phyloP scores from a whole-genome alignment of 106 monocot genomes.

The Gastrodia elata region DNA sequence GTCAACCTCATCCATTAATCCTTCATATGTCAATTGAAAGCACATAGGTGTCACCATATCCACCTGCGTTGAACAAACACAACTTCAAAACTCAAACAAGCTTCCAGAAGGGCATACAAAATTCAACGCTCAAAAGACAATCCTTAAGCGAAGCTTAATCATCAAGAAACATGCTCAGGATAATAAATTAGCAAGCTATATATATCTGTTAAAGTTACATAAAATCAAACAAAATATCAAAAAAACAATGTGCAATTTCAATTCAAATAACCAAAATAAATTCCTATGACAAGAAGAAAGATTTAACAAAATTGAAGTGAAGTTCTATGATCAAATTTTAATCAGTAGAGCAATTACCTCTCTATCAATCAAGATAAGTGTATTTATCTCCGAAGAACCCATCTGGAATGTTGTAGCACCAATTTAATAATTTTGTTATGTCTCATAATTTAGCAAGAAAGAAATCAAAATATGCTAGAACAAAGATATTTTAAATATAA shows the following conservation, averaged over 20 bases:
- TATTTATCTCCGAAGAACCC: slow-evolving; percentile 84
- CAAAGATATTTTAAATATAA: not conserved
- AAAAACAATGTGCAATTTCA: not conserved
- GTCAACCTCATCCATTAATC: slow-evolving; percentile 90
- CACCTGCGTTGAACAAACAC: slow-evolving; percentile 39
- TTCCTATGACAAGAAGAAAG: not conserved
- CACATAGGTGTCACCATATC: slow-evolving; percentile 99
- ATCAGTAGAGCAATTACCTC: slow-evolving; percentile 47
- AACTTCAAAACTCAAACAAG: not conserved
- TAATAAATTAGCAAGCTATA: not conserved
- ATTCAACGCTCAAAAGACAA: not conserved
- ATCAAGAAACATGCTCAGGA: not conserved
- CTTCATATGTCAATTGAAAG: slow-evolving; percentile 93
- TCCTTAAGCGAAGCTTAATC: not conserved
- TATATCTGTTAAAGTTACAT: not conserved
- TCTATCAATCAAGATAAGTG: slow-evolving; percentile 80
- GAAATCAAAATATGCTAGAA: not conserved
- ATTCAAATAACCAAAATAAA: not conserved
- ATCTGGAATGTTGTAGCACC: slow-evolving; percentile 33
- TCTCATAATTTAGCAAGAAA: not conserved
- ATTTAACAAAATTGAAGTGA: not conserved
- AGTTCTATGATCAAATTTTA: not conserved
- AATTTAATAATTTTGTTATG: not conserved
- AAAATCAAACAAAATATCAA: not conserved
- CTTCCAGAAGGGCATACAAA: not conserved